Base-by-base conservation (phyloP, 352 stramenopile genomes). In the Globisporangium apiculatum region DNA sequence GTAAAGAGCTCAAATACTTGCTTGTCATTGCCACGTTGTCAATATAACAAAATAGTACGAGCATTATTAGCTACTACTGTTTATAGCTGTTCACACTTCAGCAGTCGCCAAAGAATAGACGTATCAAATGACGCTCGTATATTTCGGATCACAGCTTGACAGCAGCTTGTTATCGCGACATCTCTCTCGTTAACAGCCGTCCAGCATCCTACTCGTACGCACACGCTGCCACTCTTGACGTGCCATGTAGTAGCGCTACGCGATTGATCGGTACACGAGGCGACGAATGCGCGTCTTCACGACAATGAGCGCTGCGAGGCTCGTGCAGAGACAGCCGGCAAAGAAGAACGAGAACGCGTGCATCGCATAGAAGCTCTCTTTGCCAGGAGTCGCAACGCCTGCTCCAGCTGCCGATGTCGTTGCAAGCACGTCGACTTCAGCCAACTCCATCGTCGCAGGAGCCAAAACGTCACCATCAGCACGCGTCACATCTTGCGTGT, bases 401-500 rank as follows among this genome's bases (percentile, higher is more conserved):
- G 45, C 12, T 14, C 9, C 41, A 24, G 45, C 45, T 10, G 45
- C 45, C 9, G 41, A 36, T 9, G 35, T 49, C 12, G 53, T 43
- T 4, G 45, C 36, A 46, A 62, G 56, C 18, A 68, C 18, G 43
- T 57, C 57, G 37, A 48, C 45, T 35, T 48, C 45, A 6, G 45
- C 45, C 14, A 48, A 8, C 14, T 18, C 45, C 15, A 15, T 8
- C 7, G 66, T 47, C 40, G 61, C 63, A 3, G 41, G 42, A 18
- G 57, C 55, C 24, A 66, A 42, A 15, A 48, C 42, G 11, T 66
- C 57, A 12, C 47, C 37, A 7, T 69, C 70, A 9, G 76, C 64
- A 62, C 79, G 71, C 11, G 89, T 97, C 68, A 92, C 60, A 54
- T 89, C 69, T 36, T 72, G 74, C 61, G 96, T 83, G 66, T 97